Base-by-base conservation (phyloP, 2,329 filamentous ascomycete species). In the Fusarium continuum region DNA sequence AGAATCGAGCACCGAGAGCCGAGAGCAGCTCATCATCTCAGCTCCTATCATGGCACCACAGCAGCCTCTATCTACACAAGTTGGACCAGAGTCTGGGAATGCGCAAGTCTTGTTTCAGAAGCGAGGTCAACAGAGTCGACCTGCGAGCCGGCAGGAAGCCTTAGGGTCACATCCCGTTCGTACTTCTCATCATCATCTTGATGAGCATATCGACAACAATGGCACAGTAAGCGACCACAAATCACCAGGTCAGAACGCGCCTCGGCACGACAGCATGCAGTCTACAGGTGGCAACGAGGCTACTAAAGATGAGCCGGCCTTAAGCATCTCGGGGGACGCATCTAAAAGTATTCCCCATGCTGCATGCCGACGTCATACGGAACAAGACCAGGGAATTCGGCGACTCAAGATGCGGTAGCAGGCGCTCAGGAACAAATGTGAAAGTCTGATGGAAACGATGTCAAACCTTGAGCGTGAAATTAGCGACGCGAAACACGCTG, bases 161-260 rank as follows among this genome's bases (percentile, higher is more conserved):
- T 31, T 59, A 3, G 16, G 35, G 16, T 64, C 54, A 43, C 44
- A 59, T 23, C 55, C 45, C 6, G 17, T 34, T 17, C 40, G 14
- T 11, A 14, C 6, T 32, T 3, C 9, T 20, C 3, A 17, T 8
- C 8, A 20, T n/a, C 22, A 14, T 19, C 16, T 19, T 10, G 17
- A 11, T 17, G 23, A 11, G 17, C 14, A 34, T 14, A 44, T 8
- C 10, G 31, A 4, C 8, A 17, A 25, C 20, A 25, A 19, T 25
- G 16, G 8, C n/a, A 13, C 28, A 34, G 8, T 19, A 17, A 17
- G 25, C 17, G 26, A 17, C 7, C 25, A 32, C 9, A 8, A 29
- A 11, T 9, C 20, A 14, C 7, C n/a, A n/a, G 23, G 6, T 8
- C 9, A 16, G 16, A 23, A 26, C n/a, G 17, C 8, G 16, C 25